phyloP scores from a whole-genome alignment of 1,284 basidiomycete genomes.

The Pholiota adiposa region DNA sequence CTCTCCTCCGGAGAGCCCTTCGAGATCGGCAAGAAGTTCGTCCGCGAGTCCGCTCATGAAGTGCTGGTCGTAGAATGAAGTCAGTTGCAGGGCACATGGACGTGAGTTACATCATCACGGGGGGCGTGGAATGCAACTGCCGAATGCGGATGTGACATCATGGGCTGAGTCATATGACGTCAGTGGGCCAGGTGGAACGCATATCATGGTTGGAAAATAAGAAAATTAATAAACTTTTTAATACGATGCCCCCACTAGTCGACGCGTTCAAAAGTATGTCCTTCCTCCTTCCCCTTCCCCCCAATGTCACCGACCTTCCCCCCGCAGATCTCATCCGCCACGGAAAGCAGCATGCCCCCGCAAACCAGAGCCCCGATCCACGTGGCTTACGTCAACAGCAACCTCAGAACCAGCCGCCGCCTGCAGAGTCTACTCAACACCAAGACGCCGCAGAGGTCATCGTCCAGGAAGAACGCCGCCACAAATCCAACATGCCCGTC shows the following conservation, averaged over 20 bases:
- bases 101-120: no score
- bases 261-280: conserved; percentile 74
- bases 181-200: conserved; percentile 19
- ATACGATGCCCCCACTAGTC: conserved; percentile 51
- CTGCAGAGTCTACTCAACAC: conserved; percentile 35
- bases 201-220: conserved; percentile 11
- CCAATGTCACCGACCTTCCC: conserved; percentile 17
- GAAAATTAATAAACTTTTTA: not conserved
- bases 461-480: conserved; percentile 78
- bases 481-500: conserved; percentile 77
- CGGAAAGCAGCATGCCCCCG: conserved; percentile 52
- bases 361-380: conserved; percentile 25
- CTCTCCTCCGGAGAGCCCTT: conserved; percentile 72
- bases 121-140: conserved; percentile 4
- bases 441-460: conserved; percentile 73
- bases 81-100: no score
- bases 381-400: conserved; percentile 33
- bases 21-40: conserved; percentile 88
- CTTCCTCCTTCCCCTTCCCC: conserved; percentile 21
- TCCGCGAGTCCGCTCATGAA: conserved; percentile 84
- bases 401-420: conserved; percentile 22
- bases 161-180: conserved; percentile 21
- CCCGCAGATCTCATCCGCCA: conserved; percentile 83
- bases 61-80: no score
- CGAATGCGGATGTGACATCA: conserved; percentile 8